Percentiles rank a stretch among this genome's conserved stretches.
phyloP scores from a whole-genome alignment of 2,329 filamentous ascomycete genomes.

The Ceratocystis diversiconidia region DNA sequence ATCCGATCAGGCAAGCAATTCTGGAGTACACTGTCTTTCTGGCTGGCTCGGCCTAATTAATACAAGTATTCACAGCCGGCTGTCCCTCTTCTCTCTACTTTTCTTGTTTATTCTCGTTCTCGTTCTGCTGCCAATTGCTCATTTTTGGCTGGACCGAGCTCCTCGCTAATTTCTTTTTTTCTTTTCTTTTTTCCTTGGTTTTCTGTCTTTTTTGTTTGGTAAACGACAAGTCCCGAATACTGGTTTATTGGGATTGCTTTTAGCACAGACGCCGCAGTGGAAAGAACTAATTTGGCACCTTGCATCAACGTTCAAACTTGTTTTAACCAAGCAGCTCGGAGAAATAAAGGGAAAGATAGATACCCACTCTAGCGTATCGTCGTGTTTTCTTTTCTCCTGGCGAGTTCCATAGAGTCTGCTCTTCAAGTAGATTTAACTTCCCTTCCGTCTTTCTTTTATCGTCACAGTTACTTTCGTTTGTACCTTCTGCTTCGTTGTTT shows the following conservation, averaged over 20 bases:
- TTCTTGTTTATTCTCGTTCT: background rate
- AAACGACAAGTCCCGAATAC: conserved; percentile 1
- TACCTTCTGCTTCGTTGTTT: background rate
- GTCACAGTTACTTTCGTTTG: background rate
- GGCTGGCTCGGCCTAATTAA: too few species aligned
- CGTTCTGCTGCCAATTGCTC: background rate
- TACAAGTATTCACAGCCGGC: too few species aligned
- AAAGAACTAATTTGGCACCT: conserved; percentile 7
- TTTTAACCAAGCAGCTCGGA: background rate
- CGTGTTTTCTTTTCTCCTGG: background rate
- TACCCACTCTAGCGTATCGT: background rate
- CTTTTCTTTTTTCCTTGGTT: background rate
- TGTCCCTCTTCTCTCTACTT: background rate
- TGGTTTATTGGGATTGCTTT: background rate
- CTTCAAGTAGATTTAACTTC: background rate
- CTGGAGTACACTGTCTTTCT: too few species aligned
- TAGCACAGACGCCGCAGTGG: background rate
- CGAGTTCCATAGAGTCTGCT: background rate
- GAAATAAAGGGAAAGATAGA: background rate
- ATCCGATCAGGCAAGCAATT: too few species aligned
- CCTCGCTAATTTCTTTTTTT: background rate
- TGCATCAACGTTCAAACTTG: background rate
- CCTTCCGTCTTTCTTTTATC: background rate
- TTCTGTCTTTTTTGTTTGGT: background rate
- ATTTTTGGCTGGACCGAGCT: background rate